Percentiles rank a stretch among this genome's conserved stretches.
Conservation (phyloP, 768 basidiomycete genomes). For the Suillus subalutaceus region DNA sequence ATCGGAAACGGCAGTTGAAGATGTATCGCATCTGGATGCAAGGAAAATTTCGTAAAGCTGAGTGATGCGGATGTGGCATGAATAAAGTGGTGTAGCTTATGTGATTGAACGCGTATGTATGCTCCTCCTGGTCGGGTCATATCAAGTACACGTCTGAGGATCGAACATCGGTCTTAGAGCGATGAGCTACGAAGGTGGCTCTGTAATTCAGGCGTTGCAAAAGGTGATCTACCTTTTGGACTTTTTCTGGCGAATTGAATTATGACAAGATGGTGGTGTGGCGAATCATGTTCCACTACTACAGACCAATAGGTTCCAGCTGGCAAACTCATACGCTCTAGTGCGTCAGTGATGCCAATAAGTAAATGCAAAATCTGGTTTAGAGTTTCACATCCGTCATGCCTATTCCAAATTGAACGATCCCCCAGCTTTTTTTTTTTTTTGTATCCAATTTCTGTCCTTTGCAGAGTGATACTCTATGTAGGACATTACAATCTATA, state of each 20-base stretch:
- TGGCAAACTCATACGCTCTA: background rate
- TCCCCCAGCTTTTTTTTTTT: too few relatives aligned
- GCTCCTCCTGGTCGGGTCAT: background rate
- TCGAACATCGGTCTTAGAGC: background rate
- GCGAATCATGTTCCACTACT: background rate
- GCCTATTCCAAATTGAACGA: background rate
- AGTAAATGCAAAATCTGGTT: background rate
- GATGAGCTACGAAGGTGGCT: background rate
- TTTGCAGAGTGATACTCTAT: too few relatives aligned
- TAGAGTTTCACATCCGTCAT: background rate
- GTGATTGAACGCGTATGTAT: background rate
- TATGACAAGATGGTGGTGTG: background rate
- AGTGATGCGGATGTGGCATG: background rate
- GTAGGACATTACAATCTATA: too few relatives aligned
- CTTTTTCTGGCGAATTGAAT: background rate
- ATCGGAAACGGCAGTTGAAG: conserved; percentile 90
- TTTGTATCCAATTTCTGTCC: too few relatives aligned
- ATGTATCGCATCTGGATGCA: conserved; percentile 99
- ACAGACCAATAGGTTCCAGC: background rate
- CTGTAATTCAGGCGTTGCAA: background rate
- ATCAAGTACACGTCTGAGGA: background rate
- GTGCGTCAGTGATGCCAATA: background rate
- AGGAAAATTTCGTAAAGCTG: conserved; percentile 69
- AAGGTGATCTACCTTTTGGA: background rate
- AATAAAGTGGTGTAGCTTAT: too few relatives aligned